Conservation (phyloP, 768 basidiomycete genomes). For the Suillus bovinus region DNA sequence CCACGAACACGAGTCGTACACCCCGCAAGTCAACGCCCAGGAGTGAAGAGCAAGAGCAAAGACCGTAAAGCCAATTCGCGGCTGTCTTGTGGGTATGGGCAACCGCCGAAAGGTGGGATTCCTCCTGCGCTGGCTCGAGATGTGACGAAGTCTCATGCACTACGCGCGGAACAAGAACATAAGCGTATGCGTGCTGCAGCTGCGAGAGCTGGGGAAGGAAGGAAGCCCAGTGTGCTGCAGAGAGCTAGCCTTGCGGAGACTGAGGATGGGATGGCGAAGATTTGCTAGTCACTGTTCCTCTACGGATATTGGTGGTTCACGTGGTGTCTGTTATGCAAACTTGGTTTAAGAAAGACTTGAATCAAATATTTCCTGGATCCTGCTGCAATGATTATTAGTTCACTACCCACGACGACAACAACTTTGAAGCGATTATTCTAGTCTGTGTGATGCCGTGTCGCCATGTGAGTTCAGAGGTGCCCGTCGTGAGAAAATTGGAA, state of each 20-base stretch:
- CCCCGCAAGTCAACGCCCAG: conserved; percentile 9
- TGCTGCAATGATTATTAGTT: neutral
- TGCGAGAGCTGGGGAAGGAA: conserved; percentile 9
- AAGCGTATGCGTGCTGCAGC: conserved; percentile 19
- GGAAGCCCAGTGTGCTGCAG: conserved; percentile 31
- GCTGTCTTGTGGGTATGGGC: conserved; percentile 11
- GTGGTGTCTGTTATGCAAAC: neutral
- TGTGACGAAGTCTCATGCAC: conserved; percentile 28
- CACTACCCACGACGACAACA: neutral
- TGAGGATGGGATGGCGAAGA: neutral
- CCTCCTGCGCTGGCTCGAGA: conserved; percentile 33
- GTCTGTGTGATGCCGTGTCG: neutral
- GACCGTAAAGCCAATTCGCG: conserved; percentile 9
- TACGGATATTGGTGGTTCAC: neutral
- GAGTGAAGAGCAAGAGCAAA: neutral
- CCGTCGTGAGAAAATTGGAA: conserved; percentile 17
- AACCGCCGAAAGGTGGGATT: conserved; percentile 30
- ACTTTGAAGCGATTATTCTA: conserved; percentile 1
- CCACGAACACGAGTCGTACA: conserved; percentile 7
- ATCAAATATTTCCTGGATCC: neutral
- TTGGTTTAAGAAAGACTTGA: neutral
- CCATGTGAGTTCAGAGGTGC: conserved; percentile 14
- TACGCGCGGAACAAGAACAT: conserved; percentile 27
- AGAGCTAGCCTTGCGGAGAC: conserved; percentile 2
- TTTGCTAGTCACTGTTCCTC: neutral